Evolutionary conservation across 1,284 basidiomycete species (phyloP), one percentile per base, ranked within the genome.

Genomic region (Ustilago bromivora): DNA sequence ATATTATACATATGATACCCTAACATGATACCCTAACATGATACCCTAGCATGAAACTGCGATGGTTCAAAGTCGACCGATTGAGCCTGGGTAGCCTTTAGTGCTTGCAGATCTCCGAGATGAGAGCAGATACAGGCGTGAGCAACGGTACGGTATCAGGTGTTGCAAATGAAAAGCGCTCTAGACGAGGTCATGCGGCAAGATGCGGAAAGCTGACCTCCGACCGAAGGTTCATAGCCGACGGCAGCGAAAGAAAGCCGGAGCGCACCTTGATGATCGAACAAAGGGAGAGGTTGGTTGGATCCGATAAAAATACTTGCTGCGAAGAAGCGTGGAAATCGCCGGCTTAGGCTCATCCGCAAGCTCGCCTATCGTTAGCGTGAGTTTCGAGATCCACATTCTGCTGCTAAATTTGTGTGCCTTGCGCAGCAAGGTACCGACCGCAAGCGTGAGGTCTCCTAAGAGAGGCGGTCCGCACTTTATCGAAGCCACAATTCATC

Each of bases 311-410:
- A n/a, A 35, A 35, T 54, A 13, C 6, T 36, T 28, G 23, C 23
- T 28, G 23, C 23, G 52, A 12, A 41, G 31, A 41, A 31, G n/a
- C 10, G 38, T 41, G 31, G 31, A 59, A 49, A 49, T 51, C 40
- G 31, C 57, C 46, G 57, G 47, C 57, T 51, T 19, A 59, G 35
- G n/a, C n/a, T 38, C 43, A 7, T 51, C 57, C 47, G 57, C 35
- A 31, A 51, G 11, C 47, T 59, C 57, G 57, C 57, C 46, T 59
- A 59, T 17, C 57, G 43, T 59, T 59, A 59, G 57, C 46, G 57
- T 38, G 32, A 49, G 43, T 59, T 59, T 57, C 49, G 43, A 46
- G 43, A 46, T 19, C 43, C 40, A 46, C 43, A 19, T 19, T 28
- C n/a, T 19, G 43, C 43, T 46, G n/a, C n/a, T 46, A 19, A 46